These are phyloP conservation scores for Sphaerobolus stellatus DNA, from an alignment of 1,284 basidiomycete genomes.

Conservation along the genomic window DNA sequence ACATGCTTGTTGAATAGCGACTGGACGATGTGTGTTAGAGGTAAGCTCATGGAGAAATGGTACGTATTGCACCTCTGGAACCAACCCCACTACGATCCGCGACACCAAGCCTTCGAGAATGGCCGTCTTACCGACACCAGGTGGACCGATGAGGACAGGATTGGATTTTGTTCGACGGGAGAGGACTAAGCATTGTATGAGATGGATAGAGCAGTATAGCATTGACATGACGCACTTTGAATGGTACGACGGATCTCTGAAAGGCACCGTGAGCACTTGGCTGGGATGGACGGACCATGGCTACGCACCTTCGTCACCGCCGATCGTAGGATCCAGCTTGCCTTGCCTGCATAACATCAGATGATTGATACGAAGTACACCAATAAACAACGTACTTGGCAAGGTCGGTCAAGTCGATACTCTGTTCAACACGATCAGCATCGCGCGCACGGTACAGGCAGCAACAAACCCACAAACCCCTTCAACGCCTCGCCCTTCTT, in stretches of 20 bases:
- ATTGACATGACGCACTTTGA: conserved; percentile 59
- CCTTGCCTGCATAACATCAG: conserved; percentile 47
- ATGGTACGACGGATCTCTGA: conserved; percentile 86
- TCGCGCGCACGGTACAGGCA: not conserved
- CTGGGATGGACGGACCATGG: not conserved
- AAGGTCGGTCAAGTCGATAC: conserved; percentile 80
- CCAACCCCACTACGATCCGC: conserved; percentile 86
- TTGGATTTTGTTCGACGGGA: conserved; percentile 85
- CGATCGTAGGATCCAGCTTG: conserved; percentile 89
- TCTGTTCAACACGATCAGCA: conserved; percentile 40
- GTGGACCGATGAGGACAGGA: conserved; percentile 80
- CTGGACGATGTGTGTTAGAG: conserved; percentile 34
- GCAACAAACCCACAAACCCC: conserved; percentile 63
- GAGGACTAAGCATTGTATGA: conserved; percentile 46
- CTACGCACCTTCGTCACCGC: conserved; percentile 71
- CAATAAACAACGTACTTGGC: conserved; percentile 43
- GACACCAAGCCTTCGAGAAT: conserved; percentile 90
- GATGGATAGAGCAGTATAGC: not conserved
- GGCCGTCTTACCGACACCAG: conserved; percentile 90
- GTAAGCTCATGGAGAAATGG: not conserved
- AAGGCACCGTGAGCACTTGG: conserved; percentile 18
- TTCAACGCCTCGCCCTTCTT: conserved; percentile 79
- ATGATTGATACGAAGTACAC: not conserved
- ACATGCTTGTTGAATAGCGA: conserved; percentile 82
- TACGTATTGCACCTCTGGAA: conserved; percentile 69